Percentiles rank a stretch among this genome's conserved stretches.
Conservation (phyloP, 208 protist genomes). For the Wallacemonas sp. region DNA sequence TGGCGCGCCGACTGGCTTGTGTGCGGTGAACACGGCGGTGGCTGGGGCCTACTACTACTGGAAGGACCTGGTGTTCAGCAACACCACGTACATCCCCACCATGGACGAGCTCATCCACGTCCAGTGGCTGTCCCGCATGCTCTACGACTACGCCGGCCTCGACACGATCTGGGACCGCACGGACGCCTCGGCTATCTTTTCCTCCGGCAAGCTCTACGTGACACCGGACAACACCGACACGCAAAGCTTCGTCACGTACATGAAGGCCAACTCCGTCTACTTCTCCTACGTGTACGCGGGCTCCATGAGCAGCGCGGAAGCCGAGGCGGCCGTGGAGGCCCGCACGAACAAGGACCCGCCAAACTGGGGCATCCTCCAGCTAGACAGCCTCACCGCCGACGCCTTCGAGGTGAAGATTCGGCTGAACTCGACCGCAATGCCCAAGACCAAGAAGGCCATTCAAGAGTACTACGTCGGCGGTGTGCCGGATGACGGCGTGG, state of each 20-base stretch:
- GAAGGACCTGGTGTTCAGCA: conserved; percentile 18
- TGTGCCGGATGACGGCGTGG: conserved; percentile 15
- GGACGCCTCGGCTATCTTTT: conserved; percentile 32
- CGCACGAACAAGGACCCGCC: conserved; percentile 30
- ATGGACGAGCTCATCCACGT: conserved; percentile 51
- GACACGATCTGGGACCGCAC: conserved; percentile 21
- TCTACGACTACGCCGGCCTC: conserved; percentile 27
- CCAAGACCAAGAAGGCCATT: conserved; percentile 24
- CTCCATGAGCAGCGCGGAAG: conserved; percentile 22
- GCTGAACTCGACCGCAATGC: conserved; percentile 54
- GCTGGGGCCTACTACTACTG: conserved; percentile 7
- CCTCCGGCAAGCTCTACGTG: conserved; percentile 51
- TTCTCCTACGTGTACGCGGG: conserved; percentile 58
- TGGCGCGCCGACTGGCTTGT: conserved; percentile 32
- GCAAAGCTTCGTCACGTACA: conserved; percentile 30
- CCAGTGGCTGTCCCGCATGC: conserved; percentile 46
- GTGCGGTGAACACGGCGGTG: conserved; percentile 5
- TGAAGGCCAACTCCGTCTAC: conserved; percentile 30
- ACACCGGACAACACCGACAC: conserved; percentile 34
- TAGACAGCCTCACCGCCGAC: conserved; percentile 33
- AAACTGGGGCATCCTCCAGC: conserved; percentile 50
- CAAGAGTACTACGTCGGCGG: conserved; percentile 34
- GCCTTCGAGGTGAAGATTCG: conserved; percentile 48
- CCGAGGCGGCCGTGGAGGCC: conserved; percentile 21
- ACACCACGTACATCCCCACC: conserved; percentile 34